Conservation (phyloP, 306 rosid genomes). For the Lathyrus aphaca region DNA sequence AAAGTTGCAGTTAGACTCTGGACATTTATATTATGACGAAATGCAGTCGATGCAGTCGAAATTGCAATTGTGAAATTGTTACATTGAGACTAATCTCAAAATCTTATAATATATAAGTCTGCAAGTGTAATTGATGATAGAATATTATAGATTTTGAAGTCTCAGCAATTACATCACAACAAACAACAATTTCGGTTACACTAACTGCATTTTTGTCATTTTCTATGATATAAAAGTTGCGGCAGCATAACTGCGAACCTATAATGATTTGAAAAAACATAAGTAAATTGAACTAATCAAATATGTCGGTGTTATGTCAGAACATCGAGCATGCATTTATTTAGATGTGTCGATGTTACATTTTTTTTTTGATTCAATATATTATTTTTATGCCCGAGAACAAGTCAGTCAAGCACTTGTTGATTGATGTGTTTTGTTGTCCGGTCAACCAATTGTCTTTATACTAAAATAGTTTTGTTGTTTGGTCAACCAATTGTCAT, state of each 20-base stretch:
- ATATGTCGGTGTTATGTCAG: too few species aligned
- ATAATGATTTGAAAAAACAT: too few species aligned
- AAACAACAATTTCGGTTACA: background rate
- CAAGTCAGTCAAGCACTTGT: slow-evolving; percentile 20
- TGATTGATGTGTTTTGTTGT: background rate
- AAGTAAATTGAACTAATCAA: too few species aligned
- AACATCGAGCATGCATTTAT: too few species aligned
- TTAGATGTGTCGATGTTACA: too few species aligned
- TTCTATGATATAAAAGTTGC: background rate
- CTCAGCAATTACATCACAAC: too few species aligned
- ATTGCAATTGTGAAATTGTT: background rate
- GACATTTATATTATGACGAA: background rate
- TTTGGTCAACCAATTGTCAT: background rate
- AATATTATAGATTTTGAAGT: background rate
- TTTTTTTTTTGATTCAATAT: too few species aligned
- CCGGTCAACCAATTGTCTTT: background rate
- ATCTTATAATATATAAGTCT: background rate
- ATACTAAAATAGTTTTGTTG: background rate
- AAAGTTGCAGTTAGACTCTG: background rate
- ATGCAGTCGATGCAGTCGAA: background rate
- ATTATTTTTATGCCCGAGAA: background rate
- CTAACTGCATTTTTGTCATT: background rate
- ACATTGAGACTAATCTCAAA: background rate
- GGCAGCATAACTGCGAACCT: background rate
- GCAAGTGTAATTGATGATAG: background rate